Conservation (phyloP, 768 basidiomycete species). For the Boletellus emodensis region DNA sequence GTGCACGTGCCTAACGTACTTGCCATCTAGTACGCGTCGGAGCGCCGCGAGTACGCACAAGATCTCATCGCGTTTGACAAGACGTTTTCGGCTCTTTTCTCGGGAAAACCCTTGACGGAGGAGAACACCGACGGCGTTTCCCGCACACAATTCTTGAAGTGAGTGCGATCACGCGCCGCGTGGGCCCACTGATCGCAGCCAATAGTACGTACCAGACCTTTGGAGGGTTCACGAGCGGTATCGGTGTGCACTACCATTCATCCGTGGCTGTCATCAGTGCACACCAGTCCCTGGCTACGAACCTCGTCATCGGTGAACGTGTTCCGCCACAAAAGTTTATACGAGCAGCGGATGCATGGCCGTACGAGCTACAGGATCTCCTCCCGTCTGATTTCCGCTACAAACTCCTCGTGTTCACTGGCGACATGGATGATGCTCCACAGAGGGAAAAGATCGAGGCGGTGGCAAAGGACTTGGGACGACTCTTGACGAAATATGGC, state of each 20-base stretch:
- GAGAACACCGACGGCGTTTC: slow-evolving; percentile 35
- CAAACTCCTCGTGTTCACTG: slow-evolving; percentile 46
- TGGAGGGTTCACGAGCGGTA: slow-evolving; percentile 45
- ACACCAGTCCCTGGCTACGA: slow-evolving; percentile 36
- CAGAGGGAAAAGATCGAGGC: slow-evolving; percentile 24
- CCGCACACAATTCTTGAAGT: slow-evolving; percentile 46
- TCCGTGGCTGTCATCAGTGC: slow-evolving; percentile 35
- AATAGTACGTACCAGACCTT: slow-evolving; percentile 42
- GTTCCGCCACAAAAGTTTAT: slow-evolving; percentile 46
- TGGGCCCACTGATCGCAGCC: background rate
- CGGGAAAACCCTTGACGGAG: slow-evolving; percentile 44
- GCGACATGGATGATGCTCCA: slow-evolving; percentile 25
- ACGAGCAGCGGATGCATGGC: slow-evolving; percentile 42
- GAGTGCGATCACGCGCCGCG: slow-evolving; percentile 9
- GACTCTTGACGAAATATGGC: slow-evolving; percentile 24
- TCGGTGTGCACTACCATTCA: slow-evolving; percentile 47
- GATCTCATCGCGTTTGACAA: slow-evolving; percentile 55
- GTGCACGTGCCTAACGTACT: background rate
- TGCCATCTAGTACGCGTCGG: slow-evolving; percentile 44
- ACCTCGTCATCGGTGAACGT: slow-evolving; percentile 48
- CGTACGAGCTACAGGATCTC: slow-evolving; percentile 48
- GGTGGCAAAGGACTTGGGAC: slow-evolving; percentile 27
- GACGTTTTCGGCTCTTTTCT: slow-evolving; percentile 48
- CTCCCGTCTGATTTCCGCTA: slow-evolving; percentile 46
- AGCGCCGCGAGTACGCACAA: slow-evolving; percentile 50